phyloP scores from a whole-genome alignment of 1,284 basidiomycete genomes.

The Puccinia horiana region DNA sequence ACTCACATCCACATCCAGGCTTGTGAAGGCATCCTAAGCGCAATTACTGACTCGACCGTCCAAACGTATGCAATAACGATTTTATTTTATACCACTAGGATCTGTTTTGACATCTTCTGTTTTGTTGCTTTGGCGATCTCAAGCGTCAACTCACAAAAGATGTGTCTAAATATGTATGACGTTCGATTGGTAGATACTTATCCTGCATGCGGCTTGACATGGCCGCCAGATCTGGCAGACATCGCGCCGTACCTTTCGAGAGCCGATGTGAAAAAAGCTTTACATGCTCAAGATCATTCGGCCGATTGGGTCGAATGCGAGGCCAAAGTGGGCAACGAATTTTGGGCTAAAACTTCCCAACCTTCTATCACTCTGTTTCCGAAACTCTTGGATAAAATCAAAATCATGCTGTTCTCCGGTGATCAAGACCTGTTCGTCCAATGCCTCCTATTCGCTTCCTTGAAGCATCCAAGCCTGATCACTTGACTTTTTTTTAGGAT shows the following conservation, averaged over 20 bases:
- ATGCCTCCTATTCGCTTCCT: not conserved
- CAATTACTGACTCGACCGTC: constrained; percentile 67
- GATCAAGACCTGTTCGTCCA: constrained; percentile 90
- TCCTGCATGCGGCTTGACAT: constrained; percentile 97
- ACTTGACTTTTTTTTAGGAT: not conserved
- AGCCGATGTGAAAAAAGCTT: constrained; percentile 73
- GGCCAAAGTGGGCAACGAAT: constrained; percentile 68
- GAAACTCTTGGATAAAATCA: constrained; percentile 72
- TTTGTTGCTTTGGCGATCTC: not conserved
- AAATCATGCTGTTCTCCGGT: constrained; percentile 87
- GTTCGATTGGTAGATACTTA: constrained; percentile 77
- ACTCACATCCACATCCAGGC: constrained; percentile 67
- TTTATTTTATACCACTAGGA: not conserved
- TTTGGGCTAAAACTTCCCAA: constrained; percentile 66
- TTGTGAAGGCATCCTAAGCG: constrained; percentile 71
- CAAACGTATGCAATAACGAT: constrained; percentile 63
- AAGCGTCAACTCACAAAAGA: constrained; percentile 71
- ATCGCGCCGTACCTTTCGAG: constrained; percentile 79
- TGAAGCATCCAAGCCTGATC: not conserved
- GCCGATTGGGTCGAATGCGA: constrained; percentile 89
- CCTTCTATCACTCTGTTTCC: constrained; percentile 80
- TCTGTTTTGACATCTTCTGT: not conserved
- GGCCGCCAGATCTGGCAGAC: constrained; percentile 84
- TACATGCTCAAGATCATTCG: constrained; percentile 78
- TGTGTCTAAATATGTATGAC: constrained; percentile 95